Evolutionary conservation across 306 rosid genomes (phyloP).

Genomic region (Adenanthera pavonina): DNA sequence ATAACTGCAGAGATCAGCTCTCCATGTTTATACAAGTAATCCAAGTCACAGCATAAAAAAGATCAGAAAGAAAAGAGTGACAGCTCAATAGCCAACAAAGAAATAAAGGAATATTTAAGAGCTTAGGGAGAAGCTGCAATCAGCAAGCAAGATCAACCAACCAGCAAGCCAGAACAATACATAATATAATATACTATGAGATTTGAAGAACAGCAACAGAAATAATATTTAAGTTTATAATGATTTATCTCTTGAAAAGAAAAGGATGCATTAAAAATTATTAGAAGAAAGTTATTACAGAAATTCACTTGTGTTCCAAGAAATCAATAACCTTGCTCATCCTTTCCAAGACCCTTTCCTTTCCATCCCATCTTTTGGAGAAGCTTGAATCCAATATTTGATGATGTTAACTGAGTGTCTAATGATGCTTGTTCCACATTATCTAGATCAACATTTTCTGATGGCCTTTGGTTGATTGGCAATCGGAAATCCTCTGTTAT

Average conservation of each 20-base stretch:
- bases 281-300: not conserved
- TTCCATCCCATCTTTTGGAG: slow-evolving; percentile 99
- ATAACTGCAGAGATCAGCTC: slow-evolving; percentile 1
- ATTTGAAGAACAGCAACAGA: not conserved
- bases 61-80: not conserved
- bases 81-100: slow-evolving; percentile 16
- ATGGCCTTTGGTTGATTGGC: slow-evolving; percentile 89
- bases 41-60: not conserved
- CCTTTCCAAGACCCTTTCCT: slow-evolving; percentile 93
- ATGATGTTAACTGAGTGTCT: slow-evolving; percentile 80
- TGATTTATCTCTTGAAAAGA: not conserved
- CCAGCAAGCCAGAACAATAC: slow-evolving; percentile 11
- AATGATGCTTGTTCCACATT: slow-evolving; percentile 93
- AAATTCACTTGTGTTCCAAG: not conserved
- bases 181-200: not conserved
- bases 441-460: slow-evolving; percentile 92
- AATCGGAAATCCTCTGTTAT: slow-evolving; percentile 71
- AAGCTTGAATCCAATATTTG: slow-evolving; percentile 85
- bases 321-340: slow-evolving; percentile 89
- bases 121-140: not conserved
- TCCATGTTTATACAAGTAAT: not conserved
- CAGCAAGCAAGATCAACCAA: not conserved
- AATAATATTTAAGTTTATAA: not conserved
- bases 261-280: not conserved
- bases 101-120: not conserved